phyloP scores from a whole-genome alignment of 1,284 basidiomycete genomes.

The Tremellales sp. region DNA sequence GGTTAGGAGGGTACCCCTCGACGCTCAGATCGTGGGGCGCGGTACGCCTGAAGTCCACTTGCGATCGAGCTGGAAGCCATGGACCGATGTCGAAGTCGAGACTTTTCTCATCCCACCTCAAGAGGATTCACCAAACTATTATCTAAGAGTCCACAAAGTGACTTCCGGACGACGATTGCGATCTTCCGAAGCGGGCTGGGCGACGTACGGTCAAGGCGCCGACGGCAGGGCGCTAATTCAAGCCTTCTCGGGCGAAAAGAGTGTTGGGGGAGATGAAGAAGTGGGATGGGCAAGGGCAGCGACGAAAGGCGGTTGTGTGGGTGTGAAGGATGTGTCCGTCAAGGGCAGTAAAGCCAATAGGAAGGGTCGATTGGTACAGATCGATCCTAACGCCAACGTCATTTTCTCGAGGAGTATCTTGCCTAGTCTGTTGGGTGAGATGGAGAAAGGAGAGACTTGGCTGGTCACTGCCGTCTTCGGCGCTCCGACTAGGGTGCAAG shows the following conservation, averaged over 20 bases:
- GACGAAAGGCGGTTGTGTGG: constrained; percentile 61
- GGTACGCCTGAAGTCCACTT: constrained; percentile 54
- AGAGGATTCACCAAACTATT: constrained; percentile 59
- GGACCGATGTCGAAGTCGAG: constrained; percentile 66
- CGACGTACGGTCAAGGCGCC: constrained; percentile 64
- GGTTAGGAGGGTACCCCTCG: constrained; percentile 59
- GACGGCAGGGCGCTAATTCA: constrained; percentile 59
- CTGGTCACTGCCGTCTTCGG: constrained; percentile 67
- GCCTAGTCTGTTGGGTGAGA: constrained; percentile 59
- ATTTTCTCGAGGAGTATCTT: constrained; percentile 64
- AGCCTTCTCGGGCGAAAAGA: constrained; percentile 38
- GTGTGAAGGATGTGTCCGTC: constrained; percentile 56
- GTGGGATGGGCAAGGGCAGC: constrained; percentile 53
- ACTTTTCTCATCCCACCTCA: constrained; percentile 69
- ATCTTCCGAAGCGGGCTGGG: constrained; percentile 67
- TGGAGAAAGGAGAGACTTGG: constrained; percentile 54
- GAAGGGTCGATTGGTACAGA: constrained; percentile 57
- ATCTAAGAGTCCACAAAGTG: constrained; percentile 64
- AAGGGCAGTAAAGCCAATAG: constrained; percentile 7
- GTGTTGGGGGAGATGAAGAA: constrained; percentile 35
- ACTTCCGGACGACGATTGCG: constrained; percentile 54
- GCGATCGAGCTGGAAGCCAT: constrained; percentile 67
- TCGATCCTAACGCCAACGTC: constrained; percentile 69
- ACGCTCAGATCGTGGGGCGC: constrained; percentile 58
- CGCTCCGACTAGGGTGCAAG: constrained; percentile 49